Evolutionary conservation across 805 yeast genomes (phyloP).

Genomic region (Candida morakotiae): DNA sequence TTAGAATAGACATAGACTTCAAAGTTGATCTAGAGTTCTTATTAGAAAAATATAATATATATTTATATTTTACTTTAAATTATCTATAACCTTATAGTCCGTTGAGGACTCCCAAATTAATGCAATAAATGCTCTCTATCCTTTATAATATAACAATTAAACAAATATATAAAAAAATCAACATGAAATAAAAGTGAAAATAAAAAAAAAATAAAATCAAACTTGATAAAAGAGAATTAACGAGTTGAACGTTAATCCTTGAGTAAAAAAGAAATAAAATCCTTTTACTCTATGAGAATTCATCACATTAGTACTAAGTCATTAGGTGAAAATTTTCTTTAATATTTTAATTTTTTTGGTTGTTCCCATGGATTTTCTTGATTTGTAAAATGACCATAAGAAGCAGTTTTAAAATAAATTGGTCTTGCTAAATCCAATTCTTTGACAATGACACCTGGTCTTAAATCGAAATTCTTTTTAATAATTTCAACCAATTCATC

Average conservation of each 20-base stretch:
- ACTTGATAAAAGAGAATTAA: conserved; percentile 18
- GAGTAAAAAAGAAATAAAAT: too few species aligned
- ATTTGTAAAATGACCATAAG: conserved; percentile 99
- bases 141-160: conserved; percentile 13
- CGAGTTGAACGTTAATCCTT: conserved; percentile 45
- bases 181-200: conserved; percentile 4
- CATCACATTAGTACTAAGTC: conserved; percentile 46
- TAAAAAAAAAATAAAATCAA: conserved; percentile 1
- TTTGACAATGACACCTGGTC: conserved; percentile 98
- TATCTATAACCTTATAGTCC: conserved; percentile 35
- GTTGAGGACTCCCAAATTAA: conserved; percentile 47
- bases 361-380: conserved; percentile 98
- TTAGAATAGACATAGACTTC: conserved; percentile 5
- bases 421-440: conserved; percentile 98
- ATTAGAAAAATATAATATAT: not conserved
- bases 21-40: not conserved
- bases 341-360: conserved; percentile 74
- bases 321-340: conserved; percentile 24
- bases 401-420: conserved; percentile 97
- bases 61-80: conserved; percentile 4
- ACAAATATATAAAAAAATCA: conserved; percentile 6
- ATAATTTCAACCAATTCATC: conserved; percentile 89
- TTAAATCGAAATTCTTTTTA: conserved; percentile 92
- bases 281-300: conserved; percentile 29
- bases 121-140: conserved; percentile 38